Evolutionary conservation across 2,329 filamentous ascomycete species (phyloP).

Genomic region (Stemphylium lycopersici): DNA sequence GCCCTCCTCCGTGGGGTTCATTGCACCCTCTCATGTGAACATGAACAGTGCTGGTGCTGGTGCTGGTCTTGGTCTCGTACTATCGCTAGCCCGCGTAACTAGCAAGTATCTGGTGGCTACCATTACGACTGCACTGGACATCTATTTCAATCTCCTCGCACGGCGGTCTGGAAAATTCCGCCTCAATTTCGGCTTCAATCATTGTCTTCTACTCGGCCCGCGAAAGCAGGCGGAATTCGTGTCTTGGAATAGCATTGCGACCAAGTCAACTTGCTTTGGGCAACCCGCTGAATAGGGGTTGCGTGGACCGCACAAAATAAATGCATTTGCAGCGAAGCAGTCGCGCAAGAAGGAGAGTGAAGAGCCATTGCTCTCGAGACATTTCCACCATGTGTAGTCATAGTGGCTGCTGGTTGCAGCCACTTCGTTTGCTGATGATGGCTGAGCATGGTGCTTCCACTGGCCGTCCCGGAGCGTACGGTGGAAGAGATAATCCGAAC

Average conservation of each 20-base stretch:
- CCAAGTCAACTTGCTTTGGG: not conserved
- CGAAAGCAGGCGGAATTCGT: not conserved
- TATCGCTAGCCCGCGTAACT: not conserved
- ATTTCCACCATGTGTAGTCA: not conserved
- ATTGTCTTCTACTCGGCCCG: not conserved
- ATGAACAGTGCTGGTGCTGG: not conserved
- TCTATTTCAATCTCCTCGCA: not conserved
- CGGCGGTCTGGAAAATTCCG: not conserved
- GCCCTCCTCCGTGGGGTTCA: constrained; percentile 18
- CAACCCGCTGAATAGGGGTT: not conserved
- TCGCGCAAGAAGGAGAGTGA: too few relatives aligned
- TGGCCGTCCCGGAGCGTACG: constrained; percentile 28
- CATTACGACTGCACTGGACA: not conserved
- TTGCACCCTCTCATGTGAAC: not conserved
- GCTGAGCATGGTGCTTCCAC: constrained; percentile 21
- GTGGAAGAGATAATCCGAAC: constrained; percentile 38
- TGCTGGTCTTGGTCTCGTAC: not conserved
- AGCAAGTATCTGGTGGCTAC: not conserved
- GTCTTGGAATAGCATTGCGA: not conserved
- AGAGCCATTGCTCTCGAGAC: not conserved
- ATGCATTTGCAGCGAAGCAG: not conserved
- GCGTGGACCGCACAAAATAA: not conserved
- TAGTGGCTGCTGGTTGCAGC: not conserved
- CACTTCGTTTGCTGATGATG: constrained; percentile 14
- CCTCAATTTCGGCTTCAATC: not conserved